These are phyloP conservation scores for Neoboletus subvelutipes DNA, from an alignment of 768 basidiomycete species.

Conservation along the genomic window DNA sequence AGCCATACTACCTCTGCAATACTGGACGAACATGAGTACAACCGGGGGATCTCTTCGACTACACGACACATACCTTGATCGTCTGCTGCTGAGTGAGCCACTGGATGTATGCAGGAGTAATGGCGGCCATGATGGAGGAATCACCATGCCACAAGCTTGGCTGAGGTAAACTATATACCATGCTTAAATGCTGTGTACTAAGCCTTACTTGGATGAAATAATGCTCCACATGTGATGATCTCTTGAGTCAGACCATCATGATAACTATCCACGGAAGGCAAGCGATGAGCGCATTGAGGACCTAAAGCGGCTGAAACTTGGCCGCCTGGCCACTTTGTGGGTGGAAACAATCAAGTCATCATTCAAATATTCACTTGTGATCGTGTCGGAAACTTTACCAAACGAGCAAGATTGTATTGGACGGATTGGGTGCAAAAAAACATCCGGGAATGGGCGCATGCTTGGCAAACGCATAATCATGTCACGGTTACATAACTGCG, in stretches of 20 bases:
- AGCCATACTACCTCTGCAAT: conserved; percentile 6
- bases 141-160: not conserved
- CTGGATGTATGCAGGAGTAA: not conserved
- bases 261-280: not conserved
- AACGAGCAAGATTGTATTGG: no score
- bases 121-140: not conserved
- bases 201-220: not conserved
- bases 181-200: not conserved
- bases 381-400: no score
- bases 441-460: no score
- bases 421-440: no score
- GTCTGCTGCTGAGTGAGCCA: conserved; percentile 9
- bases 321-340: not conserved
- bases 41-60: no score
- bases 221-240: not conserved
- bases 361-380: no score
- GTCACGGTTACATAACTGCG: no score
- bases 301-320: not conserved
- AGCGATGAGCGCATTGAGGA: not conserved
- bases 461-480: not conserved
- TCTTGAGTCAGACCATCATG: not conserved
- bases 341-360: not conserved
- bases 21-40: not conserved
- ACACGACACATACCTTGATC: conserved; percentile 3
- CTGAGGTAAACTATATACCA: not conserved